These are phyloP conservation scores for Clonostachys byssicola DNA, from an alignment of 2,329 filamentous ascomycete genomes.

Conservation along the genomic window DNA sequence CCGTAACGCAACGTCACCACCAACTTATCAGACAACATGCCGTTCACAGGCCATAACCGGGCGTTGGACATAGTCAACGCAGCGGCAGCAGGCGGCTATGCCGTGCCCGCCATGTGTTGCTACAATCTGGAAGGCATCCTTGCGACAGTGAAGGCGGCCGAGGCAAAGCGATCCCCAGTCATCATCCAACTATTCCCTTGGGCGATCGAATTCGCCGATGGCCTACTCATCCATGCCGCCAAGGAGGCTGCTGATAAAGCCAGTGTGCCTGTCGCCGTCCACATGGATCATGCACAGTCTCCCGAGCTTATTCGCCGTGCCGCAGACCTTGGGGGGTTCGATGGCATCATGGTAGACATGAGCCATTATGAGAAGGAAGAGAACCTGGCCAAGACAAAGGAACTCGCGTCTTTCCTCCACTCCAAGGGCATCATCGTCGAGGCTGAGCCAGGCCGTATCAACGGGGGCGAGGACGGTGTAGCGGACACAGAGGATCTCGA, in stretches of 20 bases:
- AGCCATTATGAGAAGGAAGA: constrained; percentile 66
- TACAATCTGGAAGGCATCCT: constrained; percentile 68
- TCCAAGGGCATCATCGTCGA: constrained; percentile 61
- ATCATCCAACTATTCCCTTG: constrained; percentile 72
- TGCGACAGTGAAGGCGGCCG: constrained; percentile 62
- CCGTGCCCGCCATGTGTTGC: constrained; percentile 21
- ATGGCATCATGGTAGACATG: constrained; percentile 77
- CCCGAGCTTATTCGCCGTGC: constrained; percentile 59
- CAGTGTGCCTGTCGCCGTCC: constrained; percentile 54
- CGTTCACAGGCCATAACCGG: neutral
- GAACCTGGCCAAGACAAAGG: constrained; percentile 60
- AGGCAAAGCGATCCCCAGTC: constrained; percentile 58
- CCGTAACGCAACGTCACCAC: no score
- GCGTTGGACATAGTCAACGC: constrained; percentile 4
- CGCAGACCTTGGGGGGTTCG: constrained; percentile 57
- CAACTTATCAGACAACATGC: no score
- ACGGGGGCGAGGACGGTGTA: constrained; percentile 63
- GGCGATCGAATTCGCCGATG: constrained; percentile 60
- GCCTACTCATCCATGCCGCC: constrained; percentile 49
- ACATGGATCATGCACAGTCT: constrained; percentile 64
- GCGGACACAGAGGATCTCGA: constrained; percentile 47
- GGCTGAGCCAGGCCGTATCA: constrained; percentile 39
- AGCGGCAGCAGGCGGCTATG: constrained; percentile 4
- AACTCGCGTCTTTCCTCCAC: constrained; percentile 58
- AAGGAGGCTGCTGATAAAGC: constrained; percentile 50